Conservation (phyloP, 148 eudicot species). For the Mesembryanthemum crystallinum region DNA sequence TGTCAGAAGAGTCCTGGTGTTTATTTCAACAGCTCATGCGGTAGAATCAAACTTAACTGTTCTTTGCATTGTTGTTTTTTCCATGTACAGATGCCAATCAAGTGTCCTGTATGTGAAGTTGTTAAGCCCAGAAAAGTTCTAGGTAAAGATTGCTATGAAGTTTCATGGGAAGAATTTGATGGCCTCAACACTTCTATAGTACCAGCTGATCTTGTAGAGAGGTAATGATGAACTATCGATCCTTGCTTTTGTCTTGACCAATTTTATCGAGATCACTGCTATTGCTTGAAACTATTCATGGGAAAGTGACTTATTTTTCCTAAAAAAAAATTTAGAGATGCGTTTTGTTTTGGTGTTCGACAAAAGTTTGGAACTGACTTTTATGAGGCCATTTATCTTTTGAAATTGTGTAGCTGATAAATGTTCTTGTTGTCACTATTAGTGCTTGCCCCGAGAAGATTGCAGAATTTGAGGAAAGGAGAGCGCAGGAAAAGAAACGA, state of each 20-base stretch:
- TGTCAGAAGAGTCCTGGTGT: not conserved
- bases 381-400: too few relatives aligned
- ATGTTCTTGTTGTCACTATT: not conserved
- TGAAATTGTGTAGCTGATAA: constrained; percentile 10
- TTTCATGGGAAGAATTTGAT: constrained; percentile 71
- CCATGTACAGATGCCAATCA: constrained; percentile 63
- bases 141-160: constrained; percentile 76
- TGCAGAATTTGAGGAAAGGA: constrained; percentile 58
- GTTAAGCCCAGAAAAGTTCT: constrained; percentile 61
- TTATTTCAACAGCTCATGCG: not conserved
- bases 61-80: constrained; percentile 9
- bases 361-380: too few relatives aligned
- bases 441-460: constrained; percentile 95
- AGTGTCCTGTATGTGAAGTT: constrained; percentile 70
- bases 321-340: too few relatives aligned
- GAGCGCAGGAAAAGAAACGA: constrained; percentile 58
- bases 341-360: too few relatives aligned
- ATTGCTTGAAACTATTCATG: too few relatives aligned
- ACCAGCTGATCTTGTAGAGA: constrained; percentile 73
- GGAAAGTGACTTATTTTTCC: too few relatives aligned
- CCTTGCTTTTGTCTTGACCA: not conserved
- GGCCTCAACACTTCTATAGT: constrained; percentile 62
- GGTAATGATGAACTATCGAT: constrained; percentile 38
- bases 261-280: not conserved
- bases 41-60: not conserved